phyloP scores from a whole-genome alignment of 1,139 yeast species.

The Candida frijolesensis region DNA sequence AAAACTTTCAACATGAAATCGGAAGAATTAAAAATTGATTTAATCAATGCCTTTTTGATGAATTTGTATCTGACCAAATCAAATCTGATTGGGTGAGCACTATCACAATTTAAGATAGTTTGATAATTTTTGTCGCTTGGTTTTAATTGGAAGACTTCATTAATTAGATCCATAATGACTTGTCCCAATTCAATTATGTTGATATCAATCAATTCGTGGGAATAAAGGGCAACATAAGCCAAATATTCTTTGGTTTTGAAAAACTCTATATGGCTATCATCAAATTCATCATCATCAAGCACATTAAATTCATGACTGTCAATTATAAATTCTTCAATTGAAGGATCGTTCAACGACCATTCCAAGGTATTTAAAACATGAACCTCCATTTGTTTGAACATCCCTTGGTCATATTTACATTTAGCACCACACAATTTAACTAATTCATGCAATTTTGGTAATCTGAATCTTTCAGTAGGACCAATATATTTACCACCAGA shows the following conservation, averaged over 20 bases:
- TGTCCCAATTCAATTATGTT: conserved; percentile 35
- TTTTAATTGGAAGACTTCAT: conserved; percentile 25
- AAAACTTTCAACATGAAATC: conserved; percentile 37
- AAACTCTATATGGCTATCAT: conserved; percentile 26
- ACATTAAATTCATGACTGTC: conserved; percentile 35
- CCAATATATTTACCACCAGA: conserved; percentile 63
- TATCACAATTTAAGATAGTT: conserved; percentile 11
- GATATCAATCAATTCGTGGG: conserved; percentile 38
- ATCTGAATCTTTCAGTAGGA: conserved; percentile 66
- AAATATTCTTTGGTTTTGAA: conserved; percentile 42
- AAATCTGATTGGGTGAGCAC: conserved; percentile 17
- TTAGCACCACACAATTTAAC: conserved; percentile 62
- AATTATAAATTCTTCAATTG: conserved; percentile 53
- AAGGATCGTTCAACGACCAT: conserved; percentile 64
- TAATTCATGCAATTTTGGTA: conserved; percentile 63
- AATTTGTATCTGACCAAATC: conserved; percentile 27
- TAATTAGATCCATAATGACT: conserved; percentile 40
- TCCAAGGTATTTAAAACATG: conserved; percentile 60
- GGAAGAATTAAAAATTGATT: conserved; percentile 35
- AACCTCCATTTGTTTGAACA: conserved; percentile 58
- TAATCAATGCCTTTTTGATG: conserved; percentile 35
- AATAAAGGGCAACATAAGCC: conserved; percentile 39
- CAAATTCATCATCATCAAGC: conserved; percentile 6
- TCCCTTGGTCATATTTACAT: conserved; percentile 59
- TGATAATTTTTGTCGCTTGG: conserved; percentile 12